A percentile compares a stretch with the other conserved stretches of the same genome.
Evolutionary conservation across 1,284 basidiomycete species (phyloP).

Genomic region (Marasmius tenuissimus): DNA sequence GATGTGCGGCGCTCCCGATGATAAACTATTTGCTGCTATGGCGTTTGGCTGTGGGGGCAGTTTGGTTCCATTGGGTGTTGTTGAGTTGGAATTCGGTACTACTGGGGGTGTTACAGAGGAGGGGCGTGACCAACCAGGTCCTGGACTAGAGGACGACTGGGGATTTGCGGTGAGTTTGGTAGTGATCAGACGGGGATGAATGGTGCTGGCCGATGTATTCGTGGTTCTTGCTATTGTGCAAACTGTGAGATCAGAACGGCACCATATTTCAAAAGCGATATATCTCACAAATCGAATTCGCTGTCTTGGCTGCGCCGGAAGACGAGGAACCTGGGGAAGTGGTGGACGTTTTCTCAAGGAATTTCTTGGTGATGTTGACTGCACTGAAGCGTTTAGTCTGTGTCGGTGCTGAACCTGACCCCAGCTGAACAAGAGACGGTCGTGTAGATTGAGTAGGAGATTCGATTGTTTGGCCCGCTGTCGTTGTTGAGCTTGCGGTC

Average conservation of each 20-base stretch:
- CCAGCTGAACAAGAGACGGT: slow-evolving; percentile 42
- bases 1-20: slow-evolving; percentile 30
- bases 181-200: slow-evolving; percentile 78
- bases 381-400: slow-evolving; percentile 85
- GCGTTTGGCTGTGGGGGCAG: slow-evolving; percentile 43
- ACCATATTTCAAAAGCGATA: neutral
- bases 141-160: slow-evolving; percentile 52
- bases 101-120: slow-evolving; percentile 65
- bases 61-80: slow-evolving; percentile 42
- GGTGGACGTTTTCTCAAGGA: slow-evolving; percentile 73
- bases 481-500: neutral
- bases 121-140: slow-evolving; percentile 75
- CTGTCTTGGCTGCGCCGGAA: slow-evolving; percentile 39
- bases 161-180: slow-evolving; percentile 78
- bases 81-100: slow-evolving; percentile 35
- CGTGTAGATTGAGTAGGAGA: slow-evolving; percentile 23
- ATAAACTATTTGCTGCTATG: slow-evolving; percentile 25
- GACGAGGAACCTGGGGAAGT: slow-evolving; percentile 28
- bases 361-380: slow-evolving; percentile 92
- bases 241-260: slow-evolving; percentile 10
- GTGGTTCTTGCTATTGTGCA: slow-evolving; percentile 51
- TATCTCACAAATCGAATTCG: slow-evolving; percentile 50
- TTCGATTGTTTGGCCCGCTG: neutral
- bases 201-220: slow-evolving; percentile 47
- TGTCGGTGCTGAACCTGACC: slow-evolving; percentile 28